These are phyloP conservation scores for Polyporus arcularius DNA, from an alignment of 768 basidiomycete genomes.

Conservation along the genomic window DNA sequence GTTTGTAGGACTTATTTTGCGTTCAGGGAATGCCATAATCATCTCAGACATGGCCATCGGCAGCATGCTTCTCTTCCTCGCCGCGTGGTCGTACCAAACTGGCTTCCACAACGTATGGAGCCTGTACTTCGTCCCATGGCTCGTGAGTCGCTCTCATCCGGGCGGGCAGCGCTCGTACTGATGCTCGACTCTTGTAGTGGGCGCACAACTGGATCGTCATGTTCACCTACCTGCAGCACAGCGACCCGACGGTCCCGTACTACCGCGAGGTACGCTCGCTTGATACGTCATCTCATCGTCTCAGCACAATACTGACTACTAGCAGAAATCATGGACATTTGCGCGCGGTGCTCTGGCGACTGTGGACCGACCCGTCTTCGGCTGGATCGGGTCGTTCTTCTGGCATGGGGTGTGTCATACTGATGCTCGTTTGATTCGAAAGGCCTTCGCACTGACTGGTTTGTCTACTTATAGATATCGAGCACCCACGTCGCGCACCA, in stretches of 20 bases:
- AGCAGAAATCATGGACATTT: conserved; percentile 27
- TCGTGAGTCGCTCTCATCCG: conserved; percentile 34
- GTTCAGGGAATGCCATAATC: conserved; percentile 33
- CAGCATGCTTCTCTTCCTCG: conserved; percentile 40
- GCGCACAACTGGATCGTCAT: conserved; percentile 42
- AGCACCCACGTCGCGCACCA: conserved; percentile 36
- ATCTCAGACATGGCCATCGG: conserved; percentile 44
- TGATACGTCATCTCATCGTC: too few relatives aligned
- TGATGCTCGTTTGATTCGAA: background rate
- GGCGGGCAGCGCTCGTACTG: background rate
- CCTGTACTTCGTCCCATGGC: conserved; percentile 52
- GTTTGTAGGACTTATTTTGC: background rate
- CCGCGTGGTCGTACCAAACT: conserved; percentile 29
- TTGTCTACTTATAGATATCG: conserved; percentile 22
- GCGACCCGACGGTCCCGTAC: conserved; percentile 29
- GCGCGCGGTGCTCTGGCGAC: conserved; percentile 34
- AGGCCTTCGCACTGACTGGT: conserved; percentile 2
- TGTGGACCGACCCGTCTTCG: conserved; percentile 34
- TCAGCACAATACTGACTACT: background rate
- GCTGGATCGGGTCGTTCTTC: conserved; percentile 35
- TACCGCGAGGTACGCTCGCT: conserved; percentile 18
- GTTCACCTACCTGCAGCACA: conserved; percentile 30
- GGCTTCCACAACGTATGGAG: conserved; percentile 37
- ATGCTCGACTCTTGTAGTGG: conserved; percentile 30
- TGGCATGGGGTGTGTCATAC: conserved; percentile 27